Conservation (phyloP, 164 flowering plant genomes). For the Nymphaea colorata region DNA sequence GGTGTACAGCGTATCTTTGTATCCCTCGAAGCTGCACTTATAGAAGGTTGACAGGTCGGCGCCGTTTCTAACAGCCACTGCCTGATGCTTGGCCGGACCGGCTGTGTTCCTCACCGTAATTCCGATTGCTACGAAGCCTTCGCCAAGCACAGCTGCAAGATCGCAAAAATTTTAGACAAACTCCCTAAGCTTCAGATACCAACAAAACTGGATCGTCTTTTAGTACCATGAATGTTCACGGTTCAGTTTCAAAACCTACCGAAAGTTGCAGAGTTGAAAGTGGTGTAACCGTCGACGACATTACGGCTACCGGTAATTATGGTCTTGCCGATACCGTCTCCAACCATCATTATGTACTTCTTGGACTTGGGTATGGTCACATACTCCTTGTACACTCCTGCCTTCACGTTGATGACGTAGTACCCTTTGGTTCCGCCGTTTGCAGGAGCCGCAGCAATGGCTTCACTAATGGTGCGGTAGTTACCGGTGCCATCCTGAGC, state of each 20-base stretch:
- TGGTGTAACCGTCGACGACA: conserved; percentile 80
- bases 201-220: no score
- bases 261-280: conserved; percentile 86
- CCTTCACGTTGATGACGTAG: conserved; percentile 23
- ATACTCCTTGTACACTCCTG: conserved; percentile 71
- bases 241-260: conserved; percentile 28
- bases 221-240: no score
- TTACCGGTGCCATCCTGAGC: no score
- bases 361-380: conserved; percentile 74
- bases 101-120: no score
- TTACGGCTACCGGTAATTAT: conserved; percentile 69
- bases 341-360: conserved; percentile 65
- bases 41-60: conserved; percentile 29
- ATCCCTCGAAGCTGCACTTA: conserved; percentile 20
- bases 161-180: neutral
- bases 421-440: no score
- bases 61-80: conserved; percentile 45
- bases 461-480: no score
- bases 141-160: neutral
- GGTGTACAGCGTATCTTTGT: conserved; percentile 28
- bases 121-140: no score
- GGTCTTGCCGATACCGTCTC: conserved; percentile 68
- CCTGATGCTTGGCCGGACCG: conserved; percentile 17
- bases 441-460: no score
- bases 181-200: no score